These are phyloP conservation scores for Austropuccinia psidii DNA, from an alignment of 1,284 basidiomycete species.

Conservation along the genomic window DNA sequence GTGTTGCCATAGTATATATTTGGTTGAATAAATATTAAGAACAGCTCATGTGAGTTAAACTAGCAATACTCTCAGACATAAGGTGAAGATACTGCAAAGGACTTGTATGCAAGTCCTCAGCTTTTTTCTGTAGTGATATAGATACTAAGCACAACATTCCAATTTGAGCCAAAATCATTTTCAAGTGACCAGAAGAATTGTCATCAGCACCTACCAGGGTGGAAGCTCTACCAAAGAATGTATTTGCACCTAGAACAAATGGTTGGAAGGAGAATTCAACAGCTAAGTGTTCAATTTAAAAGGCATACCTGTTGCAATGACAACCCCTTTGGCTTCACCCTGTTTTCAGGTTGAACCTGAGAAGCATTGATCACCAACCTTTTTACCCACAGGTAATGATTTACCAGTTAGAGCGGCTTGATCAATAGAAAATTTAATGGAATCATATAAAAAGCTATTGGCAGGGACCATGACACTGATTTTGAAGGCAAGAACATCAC, in stretches of 20 bases:
- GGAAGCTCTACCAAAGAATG: conserved; percentile 56
- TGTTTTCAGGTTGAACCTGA: conserved; percentile 94
- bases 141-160: conserved; percentile 90
- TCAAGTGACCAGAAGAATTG: conserved; percentile 91
- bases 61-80: no score
- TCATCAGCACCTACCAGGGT: conserved; percentile 92
- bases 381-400: conserved; percentile 84
- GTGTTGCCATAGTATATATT: no score
- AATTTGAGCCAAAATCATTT: conserved; percentile 93
- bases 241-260: conserved; percentile 51
- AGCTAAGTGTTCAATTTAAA: no score
- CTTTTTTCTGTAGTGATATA: no score
- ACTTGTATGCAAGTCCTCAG: no score
- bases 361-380: conserved; percentile 88
- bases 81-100: no score
- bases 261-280: neutral
- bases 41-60: no score
- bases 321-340: conserved; percentile 92
- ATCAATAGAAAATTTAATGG: conserved; percentile 87
- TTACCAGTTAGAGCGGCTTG: conserved; percentile 95
- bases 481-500: conserved; percentile 92
- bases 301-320: conserved; percentile 76
- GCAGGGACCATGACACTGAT: conserved; percentile 95
- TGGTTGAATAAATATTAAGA: no score
- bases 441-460: conserved; percentile 87